Base-by-base conservation (phyloP, 306 rosid species). In the Quillaja saponaria region DNA sequence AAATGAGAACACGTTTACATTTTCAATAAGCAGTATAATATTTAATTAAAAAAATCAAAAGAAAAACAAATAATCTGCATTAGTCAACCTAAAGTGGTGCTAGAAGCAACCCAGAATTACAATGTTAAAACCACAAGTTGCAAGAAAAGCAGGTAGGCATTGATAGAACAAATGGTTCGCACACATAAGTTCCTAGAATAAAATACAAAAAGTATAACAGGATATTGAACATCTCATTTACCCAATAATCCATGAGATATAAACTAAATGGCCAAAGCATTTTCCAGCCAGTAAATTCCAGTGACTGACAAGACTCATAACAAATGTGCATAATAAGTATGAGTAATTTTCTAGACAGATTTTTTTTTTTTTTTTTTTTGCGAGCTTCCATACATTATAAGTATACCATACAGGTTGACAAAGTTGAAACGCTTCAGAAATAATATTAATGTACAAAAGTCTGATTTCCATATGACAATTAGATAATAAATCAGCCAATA, bases 1-100 rank as follows among this genome's bases (percentile, higher is more conserved):
- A 55, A 28, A n/a, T n/a, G n/a, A n/a, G n/a, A n/a, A n/a, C n/a
- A n/a, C n/a, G n/a, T n/a, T n/a, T n/a, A n/a, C n/a, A n/a, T n/a
- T n/a, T n/a, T n/a, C n/a, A n/a, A n/a, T n/a, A n/a, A n/a, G n/a
- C n/a, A n/a, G n/a, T 34, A 58, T 33, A 20, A 68, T 59, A 44
- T 52, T 35, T 33, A 50, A 68, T 0, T 45, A 17, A 69, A 65
- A 55, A 48, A 25, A 34, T 66, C 13, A 39, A 25, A 38, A 57
- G 51, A 20, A 66, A 31, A 67, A 33, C 44, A 69, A 52, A 61
- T 52, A 40, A 49, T 53, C 66, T 65, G 58, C 20, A 33, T 34
- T 17, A 11, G 50, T 25, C 31, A 42, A 17, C 42, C 20, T 47
- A 38, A 41, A 46, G 57, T 35, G 42, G 37, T 51, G 35, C 18